Conservation (phyloP, 441 rosid genomes). For the Isatis lusitanica region DNA sequence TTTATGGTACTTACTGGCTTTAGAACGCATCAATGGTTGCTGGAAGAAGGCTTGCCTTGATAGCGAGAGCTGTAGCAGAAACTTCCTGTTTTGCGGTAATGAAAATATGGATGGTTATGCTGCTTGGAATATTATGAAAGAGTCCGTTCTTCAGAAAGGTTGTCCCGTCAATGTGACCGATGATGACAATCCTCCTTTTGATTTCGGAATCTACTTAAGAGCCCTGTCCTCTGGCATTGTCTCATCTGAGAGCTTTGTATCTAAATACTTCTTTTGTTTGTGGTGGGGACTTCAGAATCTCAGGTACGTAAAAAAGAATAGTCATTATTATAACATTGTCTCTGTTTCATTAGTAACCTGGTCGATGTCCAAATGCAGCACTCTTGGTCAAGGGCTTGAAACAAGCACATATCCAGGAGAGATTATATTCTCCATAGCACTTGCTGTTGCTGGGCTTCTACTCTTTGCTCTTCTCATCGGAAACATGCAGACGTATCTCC, state of each 20-base stretch:
- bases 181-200: conserved; percentile 52
- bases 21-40: conserved; percentile 81
- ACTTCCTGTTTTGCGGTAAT: conserved; percentile 80
- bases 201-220: conserved; percentile 69
- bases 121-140: conserved; percentile 46
- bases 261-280: conserved; percentile 83
- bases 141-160: conserved; percentile 31
- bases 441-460: conserved; percentile 89
- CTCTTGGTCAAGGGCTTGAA: conserved; percentile 97
- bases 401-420: conserved; percentile 93
- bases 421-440: conserved; percentile 80
- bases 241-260: conserved; percentile 63
- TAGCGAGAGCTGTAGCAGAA: conserved; percentile 37
- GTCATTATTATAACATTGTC: neutral
- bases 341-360: conserved; percentile 5
- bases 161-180: conserved; percentile 45
- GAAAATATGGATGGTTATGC: conserved; percentile 44
- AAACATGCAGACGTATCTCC: conserved; percentile 99
- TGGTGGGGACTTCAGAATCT: conserved; percentile 99
- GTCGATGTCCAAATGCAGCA: conserved; percentile 48
- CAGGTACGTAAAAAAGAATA: conserved; percentile 47
- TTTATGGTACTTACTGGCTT: conserved; percentile 87
- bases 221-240: conserved; percentile 79
- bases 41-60: conserved; percentile 61
- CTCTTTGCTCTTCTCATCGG: conserved; percentile 98